Conservation (phyloP, 2,329 filamentous ascomycete genomes). For the Cryphonectria japonica region DNA sequence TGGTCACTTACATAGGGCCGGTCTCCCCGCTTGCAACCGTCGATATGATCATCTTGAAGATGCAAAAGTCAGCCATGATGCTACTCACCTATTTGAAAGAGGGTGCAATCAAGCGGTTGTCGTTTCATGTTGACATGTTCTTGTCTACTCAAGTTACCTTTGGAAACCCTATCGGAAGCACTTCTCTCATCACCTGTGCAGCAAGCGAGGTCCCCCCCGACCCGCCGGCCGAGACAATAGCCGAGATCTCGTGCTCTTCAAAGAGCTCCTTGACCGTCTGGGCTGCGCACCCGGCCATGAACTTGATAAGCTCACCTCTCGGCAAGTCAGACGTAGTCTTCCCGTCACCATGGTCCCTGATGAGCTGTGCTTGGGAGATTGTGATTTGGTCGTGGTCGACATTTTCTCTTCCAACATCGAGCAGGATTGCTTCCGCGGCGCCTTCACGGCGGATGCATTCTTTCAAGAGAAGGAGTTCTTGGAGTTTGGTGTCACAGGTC, state of each 20-base stretch:
- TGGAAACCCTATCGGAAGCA: slow-evolving; percentile 67
- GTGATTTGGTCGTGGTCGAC: slow-evolving; percentile 50
- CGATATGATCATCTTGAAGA: slow-evolving; percentile 65
- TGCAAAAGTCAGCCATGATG: background rate
- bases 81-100: background rate
- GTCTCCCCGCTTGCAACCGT: slow-evolving; percentile 72
- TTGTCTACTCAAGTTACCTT: background rate
- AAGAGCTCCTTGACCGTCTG: slow-evolving; percentile 46
- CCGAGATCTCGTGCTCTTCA: slow-evolving; percentile 49
- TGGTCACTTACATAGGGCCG: slow-evolving; percentile 49
- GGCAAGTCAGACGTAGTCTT: slow-evolving; percentile 45
- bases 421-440: slow-evolving; percentile 33
- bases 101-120: too few relatives aligned
- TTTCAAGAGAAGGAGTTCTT: slow-evolving; percentile 60
- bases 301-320: slow-evolving; percentile 59
- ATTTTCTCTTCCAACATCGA: slow-evolving; percentile 53
- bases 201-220: slow-evolving; percentile 62
- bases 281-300: slow-evolving; percentile 55
- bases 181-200: slow-evolving; percentile 62
- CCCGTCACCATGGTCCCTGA: slow-evolving; percentile 39
- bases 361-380: slow-evolving; percentile 48
- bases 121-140: background rate
- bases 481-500: slow-evolving; percentile 67
- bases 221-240: slow-evolving; percentile 58
- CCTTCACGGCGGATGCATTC: slow-evolving; percentile 44